A percentile compares a stretch with the other conserved stretches of the same genome.
Evolutionary conservation across 2,329 filamentous ascomycete species (phyloP).

Genomic region (Phialocephala sp.): DNA sequence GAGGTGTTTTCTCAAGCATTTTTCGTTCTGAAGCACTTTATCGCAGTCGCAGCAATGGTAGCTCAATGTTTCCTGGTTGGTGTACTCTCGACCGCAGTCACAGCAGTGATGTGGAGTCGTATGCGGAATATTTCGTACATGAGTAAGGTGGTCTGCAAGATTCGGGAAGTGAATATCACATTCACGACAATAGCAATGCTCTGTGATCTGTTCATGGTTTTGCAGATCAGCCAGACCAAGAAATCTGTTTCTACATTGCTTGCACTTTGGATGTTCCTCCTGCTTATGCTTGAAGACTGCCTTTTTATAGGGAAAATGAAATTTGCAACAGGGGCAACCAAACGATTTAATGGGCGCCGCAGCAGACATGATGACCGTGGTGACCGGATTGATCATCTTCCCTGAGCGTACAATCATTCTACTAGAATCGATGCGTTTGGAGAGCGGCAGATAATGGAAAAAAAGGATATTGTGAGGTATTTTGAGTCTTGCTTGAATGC

Average conservation of each 20-base stretch:
- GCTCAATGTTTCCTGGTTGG: constrained; percentile 22
- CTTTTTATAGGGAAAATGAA: constrained; percentile 11
- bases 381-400: constrained; percentile 4
- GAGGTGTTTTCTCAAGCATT: constrained; percentile 17
- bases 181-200: constrained; percentile 10
- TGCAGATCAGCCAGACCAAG: constrained; percentile 9
- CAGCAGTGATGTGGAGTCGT: constrained; percentile 25
- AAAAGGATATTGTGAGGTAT: constrained; percentile 11
- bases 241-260: constrained; percentile 18
- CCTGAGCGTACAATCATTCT: constrained; percentile 18
- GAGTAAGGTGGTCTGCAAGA: constrained; percentile 12
- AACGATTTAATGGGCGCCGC: constrained; percentile 16
- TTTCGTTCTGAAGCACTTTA: constrained; percentile 10
- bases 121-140: constrained; percentile 9
- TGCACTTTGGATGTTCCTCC: constrained; percentile 21
- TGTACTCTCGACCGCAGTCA: constrained; percentile 31
- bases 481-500: constrained; percentile 14
- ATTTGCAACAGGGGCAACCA: constrained; percentile 16
- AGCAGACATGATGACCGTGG: constrained; percentile 10
- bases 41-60: constrained; percentile 27
- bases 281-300: constrained; percentile 9
- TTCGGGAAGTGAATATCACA: constrained; percentile 17
- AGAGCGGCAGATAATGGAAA: constrained; percentile 8
- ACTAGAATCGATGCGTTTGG: constrained; percentile 12
- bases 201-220: constrained; percentile 17